Base-by-base conservation (phyloP, 495 filamentous ascomycete species). In the Friedmanniomyces simplex region DNA sequence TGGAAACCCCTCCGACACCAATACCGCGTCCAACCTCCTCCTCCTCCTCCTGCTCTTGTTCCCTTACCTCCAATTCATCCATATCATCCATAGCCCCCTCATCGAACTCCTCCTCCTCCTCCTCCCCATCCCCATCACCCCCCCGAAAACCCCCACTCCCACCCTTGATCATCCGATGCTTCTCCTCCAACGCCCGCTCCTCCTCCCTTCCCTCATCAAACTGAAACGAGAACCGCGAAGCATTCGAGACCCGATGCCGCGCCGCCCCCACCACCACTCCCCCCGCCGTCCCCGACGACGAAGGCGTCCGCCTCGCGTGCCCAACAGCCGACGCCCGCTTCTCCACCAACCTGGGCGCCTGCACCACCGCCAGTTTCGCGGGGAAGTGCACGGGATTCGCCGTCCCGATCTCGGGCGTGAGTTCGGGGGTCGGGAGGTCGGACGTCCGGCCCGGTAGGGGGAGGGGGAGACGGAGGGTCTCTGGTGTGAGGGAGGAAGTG, bases 161-260 rank as follows among this genome's bases (percentile, higher is more conserved):
- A 20, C 59, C 21, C 65, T 47, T 75, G 8, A 60, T 73, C 66
- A 76, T 79, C 49, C 79, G 78, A 30, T 93, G 86, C 39, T 88
- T 82, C 66, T 95, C 89, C 72, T 96, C 90, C 16, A 96, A 69
- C 1, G 91, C 65, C 65, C 83, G 84, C 68, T 96, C 90, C 67
- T 95, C 83, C 12, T 79, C 79, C 5, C 87, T 82, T 32, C 87
- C 89, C n/a, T 85, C 81, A 12, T 80, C 79, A 78, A 95, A 87
- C 64, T 96, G 89, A 64, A 96, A 96, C 66, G 89, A 94, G 63
- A 96, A 95, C 11, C 90, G 76, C 1, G 88, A 94, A 0, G 89
- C 86, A 52, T 85, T 91, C 68, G 88, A 91, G 62, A 86, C 90
- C 68, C 90, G 83, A 68, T 91, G 88, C 61, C 76, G 85, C 0